Evolutionary conservation across 352 stramenopile species (phyloP).

Genomic region (Stramenopiles sp.): DNA sequence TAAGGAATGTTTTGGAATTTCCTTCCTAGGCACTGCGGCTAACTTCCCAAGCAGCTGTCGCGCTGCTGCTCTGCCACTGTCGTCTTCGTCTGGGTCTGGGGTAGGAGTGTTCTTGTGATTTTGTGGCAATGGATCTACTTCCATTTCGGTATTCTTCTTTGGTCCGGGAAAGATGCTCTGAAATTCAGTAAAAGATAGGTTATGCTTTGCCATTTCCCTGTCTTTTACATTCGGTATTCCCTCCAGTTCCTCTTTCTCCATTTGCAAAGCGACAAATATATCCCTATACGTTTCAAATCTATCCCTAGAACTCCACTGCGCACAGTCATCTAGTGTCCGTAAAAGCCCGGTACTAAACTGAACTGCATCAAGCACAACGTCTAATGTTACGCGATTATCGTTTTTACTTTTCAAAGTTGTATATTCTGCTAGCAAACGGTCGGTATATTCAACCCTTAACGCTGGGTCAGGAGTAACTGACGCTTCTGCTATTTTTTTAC

Average conservation of each 20-base stretch:
- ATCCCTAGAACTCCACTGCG: not conserved
- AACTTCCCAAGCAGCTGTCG: not conserved
- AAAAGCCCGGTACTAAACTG: not conserved
- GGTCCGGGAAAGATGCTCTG: not conserved
- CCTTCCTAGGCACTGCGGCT: not conserved
- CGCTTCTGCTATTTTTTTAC: no score
- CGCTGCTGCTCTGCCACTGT: not conserved
- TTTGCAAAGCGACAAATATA: not conserved
- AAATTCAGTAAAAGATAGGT: not conserved
- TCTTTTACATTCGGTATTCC: not conserved
- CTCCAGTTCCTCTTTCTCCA: not conserved
- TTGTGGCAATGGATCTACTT: not conserved
- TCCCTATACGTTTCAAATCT: not conserved
- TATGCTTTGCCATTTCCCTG: not conserved
- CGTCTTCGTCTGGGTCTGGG: not conserved
- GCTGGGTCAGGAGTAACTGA: not conserved
- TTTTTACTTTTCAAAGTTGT: not conserved
- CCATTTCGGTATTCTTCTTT: not conserved
- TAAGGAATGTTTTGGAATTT: not conserved
- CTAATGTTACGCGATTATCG: not conserved
- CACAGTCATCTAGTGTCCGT: not conserved
- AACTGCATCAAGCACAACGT: not conserved
- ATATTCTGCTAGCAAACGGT: not conserved
- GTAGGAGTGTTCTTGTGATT: not conserved
- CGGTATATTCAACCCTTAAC: not conserved